phyloP scores from a whole-genome alignment of 768 basidiomycete species.

The Kwoniella bestiolae region DNA sequence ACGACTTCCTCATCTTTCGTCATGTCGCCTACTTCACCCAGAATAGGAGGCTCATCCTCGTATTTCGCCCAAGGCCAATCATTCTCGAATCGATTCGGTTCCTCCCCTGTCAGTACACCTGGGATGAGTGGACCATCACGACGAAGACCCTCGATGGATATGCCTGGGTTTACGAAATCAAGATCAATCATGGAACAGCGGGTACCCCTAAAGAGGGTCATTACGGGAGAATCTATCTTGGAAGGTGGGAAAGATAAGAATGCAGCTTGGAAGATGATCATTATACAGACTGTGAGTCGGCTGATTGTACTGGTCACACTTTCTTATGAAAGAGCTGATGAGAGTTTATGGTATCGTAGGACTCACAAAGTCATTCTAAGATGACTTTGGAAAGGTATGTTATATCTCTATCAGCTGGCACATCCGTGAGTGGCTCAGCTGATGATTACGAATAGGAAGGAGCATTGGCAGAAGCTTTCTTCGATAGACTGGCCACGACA shows the following conservation, averaged over 20 bases:
- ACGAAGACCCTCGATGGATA: slow-evolving; percentile 44
- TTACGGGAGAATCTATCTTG: slow-evolving; percentile 52
- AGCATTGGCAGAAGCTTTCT: slow-evolving; percentile 70
- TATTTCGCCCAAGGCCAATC: slow-evolving; percentile 45
- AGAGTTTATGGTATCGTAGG: slow-evolving; percentile 15
- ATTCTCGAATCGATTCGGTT: slow-evolving; percentile 33
- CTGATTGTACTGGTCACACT: too few species aligned
- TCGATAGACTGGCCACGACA: slow-evolving; percentile 60
- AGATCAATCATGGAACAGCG: slow-evolving; percentile 44
- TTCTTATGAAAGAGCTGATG: too few species aligned
- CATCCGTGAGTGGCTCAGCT: too few species aligned
- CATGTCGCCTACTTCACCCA: slow-evolving; percentile 36
- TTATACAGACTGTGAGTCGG: slow-evolving; percentile 45
- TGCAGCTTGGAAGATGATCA: slow-evolving; percentile 54
- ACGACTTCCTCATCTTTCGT: slow-evolving; percentile 23
- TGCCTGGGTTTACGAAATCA: slow-evolving; percentile 25
- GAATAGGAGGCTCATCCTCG: slow-evolving; percentile 16
- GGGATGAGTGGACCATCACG: slow-evolving; percentile 17
- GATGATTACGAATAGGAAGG: slow-evolving; percentile 63
- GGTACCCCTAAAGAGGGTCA: slow-evolving; percentile 46
- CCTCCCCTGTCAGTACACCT: slow-evolving; percentile 30
- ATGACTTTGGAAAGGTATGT: slow-evolving; percentile 51
- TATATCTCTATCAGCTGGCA: too few species aligned
- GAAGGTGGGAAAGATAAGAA: slow-evolving; percentile 57
- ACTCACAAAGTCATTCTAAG: slow-evolving; percentile 47